A percentile compares a stretch with the other conserved stretches of the same genome.
Conservation (phyloP, 1,284 basidiomycete species). For the Volvariella volvacea region DNA sequence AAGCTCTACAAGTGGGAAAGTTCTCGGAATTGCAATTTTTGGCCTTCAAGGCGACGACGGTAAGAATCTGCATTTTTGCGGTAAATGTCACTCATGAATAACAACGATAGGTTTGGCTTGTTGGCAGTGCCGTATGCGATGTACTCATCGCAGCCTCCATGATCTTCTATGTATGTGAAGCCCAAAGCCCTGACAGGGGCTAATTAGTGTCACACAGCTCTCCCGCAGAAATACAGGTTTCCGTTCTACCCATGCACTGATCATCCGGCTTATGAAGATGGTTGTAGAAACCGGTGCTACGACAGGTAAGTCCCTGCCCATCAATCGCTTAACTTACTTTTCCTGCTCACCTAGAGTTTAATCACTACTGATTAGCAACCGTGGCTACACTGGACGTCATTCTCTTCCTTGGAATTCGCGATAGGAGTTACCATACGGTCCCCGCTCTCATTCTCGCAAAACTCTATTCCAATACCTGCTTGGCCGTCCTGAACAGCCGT, state of each 20-base stretch:
- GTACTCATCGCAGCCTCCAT: conserved; percentile 21
- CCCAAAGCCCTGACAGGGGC: background rate
- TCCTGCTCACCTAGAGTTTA: no score
- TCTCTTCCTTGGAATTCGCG: no score
- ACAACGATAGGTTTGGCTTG: background rate
- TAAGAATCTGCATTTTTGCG: no score
- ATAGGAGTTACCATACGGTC: no score
- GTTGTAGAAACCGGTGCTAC: conserved; percentile 21
- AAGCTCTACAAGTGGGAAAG: background rate
- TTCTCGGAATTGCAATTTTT: no score
- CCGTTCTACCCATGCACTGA: conserved; percentile 16
- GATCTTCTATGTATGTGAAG: conserved; percentile 20
- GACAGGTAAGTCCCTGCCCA: conserved; percentile 20
- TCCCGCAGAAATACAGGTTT: conserved; percentile 20
- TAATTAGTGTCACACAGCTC: conserved; percentile 12
- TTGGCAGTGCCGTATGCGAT: conserved; percentile 7
- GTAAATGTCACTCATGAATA: no score
- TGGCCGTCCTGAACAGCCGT: conserved; percentile 10
- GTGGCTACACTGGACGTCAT: no score
- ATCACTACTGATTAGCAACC: no score
- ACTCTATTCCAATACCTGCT: conserved; percentile 10
- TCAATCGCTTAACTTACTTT: no score
- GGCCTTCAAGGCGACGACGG: no score
- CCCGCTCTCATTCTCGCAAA: no score
- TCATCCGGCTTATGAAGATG: conserved; percentile 18